Base-by-base conservation (phyloP, 352 stramenopile genomes). In the Pythium aristosporum region DNA sequence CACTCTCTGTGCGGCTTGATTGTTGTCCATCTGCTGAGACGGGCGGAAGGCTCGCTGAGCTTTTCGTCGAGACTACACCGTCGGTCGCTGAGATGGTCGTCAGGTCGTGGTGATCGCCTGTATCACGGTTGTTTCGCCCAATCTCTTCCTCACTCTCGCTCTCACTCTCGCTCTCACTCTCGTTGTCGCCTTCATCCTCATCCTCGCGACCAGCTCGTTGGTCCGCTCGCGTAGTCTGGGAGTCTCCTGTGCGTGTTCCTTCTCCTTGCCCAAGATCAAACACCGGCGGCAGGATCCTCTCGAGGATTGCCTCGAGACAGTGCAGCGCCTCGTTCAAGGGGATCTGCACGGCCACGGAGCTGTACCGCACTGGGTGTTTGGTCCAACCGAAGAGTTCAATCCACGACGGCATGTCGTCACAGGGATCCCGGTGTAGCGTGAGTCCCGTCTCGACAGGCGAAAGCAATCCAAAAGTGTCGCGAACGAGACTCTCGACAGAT, bases 351-450 rank as follows among this genome's bases (percentile, higher is more conserved):
- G 55, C 49, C 6, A 66, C 8, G 0, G 56, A 61, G n/a, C 37
- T 51, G 32, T 65, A 63, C 5, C 50, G 56, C 0, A 56, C 39
- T 3, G 57, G 56, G 32, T 46, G 34, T n/a, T 46, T 61, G 7
- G 58, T 63, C 65, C 65, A 71, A 6, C 65, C 65, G 42, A 67
- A 66, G 1, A 58, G n/a, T 39, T 71, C 57, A 3, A 41, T 28
- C 54, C 63, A 64, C 25, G 16, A 13, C 7, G 50, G 10, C 7
- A 39, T 18, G 3, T 18, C 18, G 10, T 18, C 2, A 18, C 28
- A 58, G 8, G 53, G 30, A 20, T 59, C 8, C 12, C 51, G 47
- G 52, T 61, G 43, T 16, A 15, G 48, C 23, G 34, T 16, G 1
- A 61, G 48, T 0, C 2, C 15, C 0, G 21, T 42, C 8, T 67